Percentiles rank a stretch among this genome's conserved stretches.
phyloP scores from a whole-genome alignment of 2,329 filamentous ascomycete genomes.

The Aspergillus sergii region DNA sequence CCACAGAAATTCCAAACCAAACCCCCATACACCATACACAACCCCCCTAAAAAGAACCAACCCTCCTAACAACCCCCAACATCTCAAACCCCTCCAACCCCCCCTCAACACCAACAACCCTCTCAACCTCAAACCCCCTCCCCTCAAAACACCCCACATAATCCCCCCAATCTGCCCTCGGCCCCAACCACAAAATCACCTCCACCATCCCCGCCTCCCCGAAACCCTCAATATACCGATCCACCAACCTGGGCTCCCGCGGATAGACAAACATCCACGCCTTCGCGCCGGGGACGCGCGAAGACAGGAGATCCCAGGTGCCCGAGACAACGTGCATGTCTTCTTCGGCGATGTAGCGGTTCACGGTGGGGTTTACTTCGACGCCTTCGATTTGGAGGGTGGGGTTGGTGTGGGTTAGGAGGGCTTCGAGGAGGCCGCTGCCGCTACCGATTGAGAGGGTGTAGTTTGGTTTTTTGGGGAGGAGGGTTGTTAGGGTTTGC shows the following conservation, averaged over 20 bases:
- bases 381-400: conserved; percentile 46
- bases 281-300: conserved; percentile 44
- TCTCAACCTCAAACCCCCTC: not conserved
- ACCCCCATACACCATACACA: not conserved
- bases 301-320: conserved; percentile 45
- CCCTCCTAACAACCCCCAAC: not conserved
- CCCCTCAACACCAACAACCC: not conserved
- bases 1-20: not conserved
- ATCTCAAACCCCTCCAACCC: not conserved
- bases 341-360: conserved; percentile 48
- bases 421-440: conserved; percentile 53
- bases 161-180: conserved; percentile 32
- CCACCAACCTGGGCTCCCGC: conserved; percentile 49
- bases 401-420: conserved; percentile 35
- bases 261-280: conserved; percentile 60
- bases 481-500: conserved; percentile 19
- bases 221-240: conserved; percentile 44
- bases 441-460: conserved; percentile 54
- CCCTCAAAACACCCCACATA: conserved; percentile 30
- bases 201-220: conserved; percentile 17
- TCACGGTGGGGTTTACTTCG: conserved; percentile 51
- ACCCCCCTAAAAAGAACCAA: not conserved
- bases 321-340: conserved; percentile 48
- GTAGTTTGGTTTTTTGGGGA: conserved; percentile 29
- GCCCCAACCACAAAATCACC: conserved; percentile 35